Conservation (phyloP, 805 yeast species). For the Pichia phayaonensis region DNA sequence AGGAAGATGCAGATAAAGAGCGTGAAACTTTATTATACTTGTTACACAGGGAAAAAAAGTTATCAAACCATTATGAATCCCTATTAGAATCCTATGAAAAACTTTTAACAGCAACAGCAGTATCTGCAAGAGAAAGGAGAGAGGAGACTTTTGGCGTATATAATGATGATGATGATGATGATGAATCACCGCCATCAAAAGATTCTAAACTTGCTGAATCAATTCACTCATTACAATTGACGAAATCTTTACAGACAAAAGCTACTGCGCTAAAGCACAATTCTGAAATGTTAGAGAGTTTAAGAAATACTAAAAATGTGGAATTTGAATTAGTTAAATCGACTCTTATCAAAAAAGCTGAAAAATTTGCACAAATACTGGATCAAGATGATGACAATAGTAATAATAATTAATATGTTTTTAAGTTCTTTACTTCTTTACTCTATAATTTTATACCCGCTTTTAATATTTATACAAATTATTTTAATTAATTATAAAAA, state of each 20-base stretch:
- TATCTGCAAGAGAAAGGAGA: background rate
- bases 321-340: background rate
- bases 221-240: constrained; percentile 1
- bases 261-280: constrained; percentile 1
- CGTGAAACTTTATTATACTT: background rate
- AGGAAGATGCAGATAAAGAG: constrained; percentile 1
- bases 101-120: constrained; percentile 10
- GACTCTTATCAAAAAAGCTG: constrained; percentile 15
- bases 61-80: constrained; percentile 7
- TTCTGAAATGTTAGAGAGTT: background rate
- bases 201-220: background rate
- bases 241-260: background rate
- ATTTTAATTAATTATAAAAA: background rate
- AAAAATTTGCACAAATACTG: constrained; percentile 16
- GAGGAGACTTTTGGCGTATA: constrained; percentile 5
- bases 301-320: background rate
- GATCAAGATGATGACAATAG: constrained; percentile 15
- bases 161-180: background rate
- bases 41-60: constrained; percentile 8
- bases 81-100: constrained; percentile 12
- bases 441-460: background rate
- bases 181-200: background rate
- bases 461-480: background rate
- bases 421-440: background rate
- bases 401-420: background rate